phyloP scores from a whole-genome alignment of 768 basidiomycete species.

The Tephrocybe sp. region DNA sequence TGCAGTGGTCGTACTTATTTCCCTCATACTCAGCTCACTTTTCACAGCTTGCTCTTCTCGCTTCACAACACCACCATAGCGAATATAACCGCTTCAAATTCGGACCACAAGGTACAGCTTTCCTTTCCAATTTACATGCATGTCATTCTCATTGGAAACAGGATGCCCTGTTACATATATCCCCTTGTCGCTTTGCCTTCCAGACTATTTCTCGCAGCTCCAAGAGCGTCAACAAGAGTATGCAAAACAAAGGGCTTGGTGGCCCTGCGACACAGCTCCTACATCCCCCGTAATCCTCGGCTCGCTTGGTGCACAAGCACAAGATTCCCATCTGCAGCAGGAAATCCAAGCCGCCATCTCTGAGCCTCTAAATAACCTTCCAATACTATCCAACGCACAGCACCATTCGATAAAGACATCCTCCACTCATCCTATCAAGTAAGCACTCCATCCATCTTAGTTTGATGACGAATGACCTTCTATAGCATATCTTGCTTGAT shows the following conservation, averaged over 20 bases:
- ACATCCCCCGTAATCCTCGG: constrained; percentile 24
- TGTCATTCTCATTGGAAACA: constrained; percentile 20
- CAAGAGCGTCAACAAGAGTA: constrained; percentile 46
- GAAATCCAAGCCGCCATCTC: constrained; percentile 55
- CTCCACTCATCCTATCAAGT: constrained; percentile 83
- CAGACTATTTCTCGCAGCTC: constrained; percentile 53
- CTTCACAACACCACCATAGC: constrained; percentile 73
- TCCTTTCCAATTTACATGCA: background rate
- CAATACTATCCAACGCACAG: constrained; percentile 4
- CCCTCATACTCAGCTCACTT: background rate
- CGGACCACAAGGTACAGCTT: constrained; percentile 37
- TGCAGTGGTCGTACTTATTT: background rate
- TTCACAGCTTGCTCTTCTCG: constrained; percentile 49
- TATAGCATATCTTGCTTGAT: constrained; percentile 62
- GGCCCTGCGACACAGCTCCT: constrained; percentile 32
- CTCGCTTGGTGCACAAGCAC: constrained; percentile 22
- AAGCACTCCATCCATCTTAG: constrained; percentile 25
- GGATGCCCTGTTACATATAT: constrained; percentile 58
- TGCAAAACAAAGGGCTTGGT: constrained; percentile 43
- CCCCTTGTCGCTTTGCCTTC: constrained; percentile 62
- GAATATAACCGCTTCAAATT: constrained; percentile 71
- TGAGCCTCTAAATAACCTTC: constrained; percentile 29
- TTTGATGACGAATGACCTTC: background rate
- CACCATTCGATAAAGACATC: constrained; percentile 58
- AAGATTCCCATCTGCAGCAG: constrained; percentile 34